These are phyloP conservation scores for Avena sativa DNA, from an alignment of 176 grass and related monocot genomes.

Conservation along the genomic window DNA sequence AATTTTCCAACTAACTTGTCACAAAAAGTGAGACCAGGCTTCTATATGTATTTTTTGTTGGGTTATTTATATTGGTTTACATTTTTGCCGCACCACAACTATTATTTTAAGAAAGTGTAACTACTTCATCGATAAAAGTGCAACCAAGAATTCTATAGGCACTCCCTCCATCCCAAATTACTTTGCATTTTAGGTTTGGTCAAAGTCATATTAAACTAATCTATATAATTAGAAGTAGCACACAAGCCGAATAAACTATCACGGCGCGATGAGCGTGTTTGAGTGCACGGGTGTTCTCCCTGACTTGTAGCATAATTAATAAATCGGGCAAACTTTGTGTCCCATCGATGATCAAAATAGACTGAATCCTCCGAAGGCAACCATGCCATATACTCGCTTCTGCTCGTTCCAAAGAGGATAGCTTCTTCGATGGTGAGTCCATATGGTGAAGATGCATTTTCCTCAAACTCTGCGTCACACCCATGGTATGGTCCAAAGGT, in stretches of 20 bases:
- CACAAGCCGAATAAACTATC: background rate
- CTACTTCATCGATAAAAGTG: too few relatives aligned
- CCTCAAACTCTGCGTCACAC: conserved; percentile 11
- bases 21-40: too few relatives aligned
- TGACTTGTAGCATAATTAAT: background rate
- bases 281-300: background rate
- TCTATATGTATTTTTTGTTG: too few relatives aligned
- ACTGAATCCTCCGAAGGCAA: background rate
- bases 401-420: background rate
- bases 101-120: too few relatives aligned
- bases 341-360: background rate
- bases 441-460: background rate
- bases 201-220: too few relatives aligned
- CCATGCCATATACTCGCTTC: conserved; percentile 1
- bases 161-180: too few relatives aligned
- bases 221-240: background rate
- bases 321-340: background rate
- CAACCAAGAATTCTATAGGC: too few relatives aligned
- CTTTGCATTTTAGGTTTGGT: too few relatives aligned
- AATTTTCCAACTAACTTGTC: too few relatives aligned
- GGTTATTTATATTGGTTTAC: too few relatives aligned
- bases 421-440: background rate
- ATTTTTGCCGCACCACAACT: too few relatives aligned
- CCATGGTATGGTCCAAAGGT: background rate
- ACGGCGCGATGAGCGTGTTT: background rate